phyloP scores from a whole-genome alignment of 2,329 filamentous ascomycete species.

The Sporothrix protearum region DNA sequence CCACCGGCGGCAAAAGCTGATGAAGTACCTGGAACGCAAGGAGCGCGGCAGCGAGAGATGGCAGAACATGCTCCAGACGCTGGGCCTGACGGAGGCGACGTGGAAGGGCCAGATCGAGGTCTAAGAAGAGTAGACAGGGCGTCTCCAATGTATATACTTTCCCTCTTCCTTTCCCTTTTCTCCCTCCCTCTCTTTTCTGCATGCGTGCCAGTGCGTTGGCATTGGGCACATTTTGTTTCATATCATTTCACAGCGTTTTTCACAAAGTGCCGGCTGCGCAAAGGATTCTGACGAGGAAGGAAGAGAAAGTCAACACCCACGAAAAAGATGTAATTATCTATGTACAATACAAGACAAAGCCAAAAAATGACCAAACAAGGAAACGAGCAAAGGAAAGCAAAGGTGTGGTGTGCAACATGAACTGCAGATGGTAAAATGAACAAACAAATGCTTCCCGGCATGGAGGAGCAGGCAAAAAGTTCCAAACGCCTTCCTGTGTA shows the following conservation, averaged over 20 bases:
- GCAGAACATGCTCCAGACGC: conserved; percentile 76
- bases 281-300: neutral
- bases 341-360: conserved; percentile 46
- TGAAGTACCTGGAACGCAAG: conserved; percentile 82
- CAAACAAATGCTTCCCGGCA: neutral
- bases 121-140: conserved; percentile 23
- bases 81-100: conserved; percentile 82
- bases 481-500: conserved; percentile 19
- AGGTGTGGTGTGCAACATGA: neutral
- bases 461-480: neutral
- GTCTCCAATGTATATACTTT: conserved; percentile 11
- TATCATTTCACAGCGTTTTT: conserved; percentile 12
- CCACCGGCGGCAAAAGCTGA: conserved; percentile 81
- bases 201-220: neutral
- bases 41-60: conserved; percentile 89
- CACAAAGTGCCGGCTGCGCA: neutral
- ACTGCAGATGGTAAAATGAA: neutral
- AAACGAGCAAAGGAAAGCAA: neutral
- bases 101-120: conserved; percentile 87
- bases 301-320: conserved; percentile 39
- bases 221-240: conserved; percentile 3
- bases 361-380: conserved; percentile 15
- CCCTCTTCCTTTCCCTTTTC: neutral
- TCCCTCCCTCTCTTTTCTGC: neutral
- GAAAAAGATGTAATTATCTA: conserved; percentile 41